These are phyloP conservation scores for Mycena venus DNA, from an alignment of 768 basidiomycete genomes.

Conservation along the genomic window DNA sequence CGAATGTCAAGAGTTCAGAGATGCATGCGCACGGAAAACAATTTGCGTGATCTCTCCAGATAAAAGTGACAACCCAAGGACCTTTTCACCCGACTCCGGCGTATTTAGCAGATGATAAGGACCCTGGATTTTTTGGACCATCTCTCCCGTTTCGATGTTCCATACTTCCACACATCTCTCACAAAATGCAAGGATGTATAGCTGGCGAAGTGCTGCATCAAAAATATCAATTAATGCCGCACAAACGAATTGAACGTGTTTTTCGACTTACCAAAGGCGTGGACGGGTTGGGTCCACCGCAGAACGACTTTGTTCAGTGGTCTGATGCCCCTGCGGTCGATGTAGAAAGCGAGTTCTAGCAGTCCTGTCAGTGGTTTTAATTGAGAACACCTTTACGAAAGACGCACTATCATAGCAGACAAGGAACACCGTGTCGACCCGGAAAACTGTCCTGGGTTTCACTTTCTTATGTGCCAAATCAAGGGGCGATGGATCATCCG, in stretches of 20 bases:
- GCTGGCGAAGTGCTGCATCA: slow-evolving; percentile 75
- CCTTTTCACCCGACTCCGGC: neutral
- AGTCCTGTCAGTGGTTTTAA: neutral
- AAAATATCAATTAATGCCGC: neutral
- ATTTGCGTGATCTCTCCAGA: slow-evolving; percentile 10
- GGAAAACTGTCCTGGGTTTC: slow-evolving; percentile 80
- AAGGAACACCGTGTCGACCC: slow-evolving; percentile 81
- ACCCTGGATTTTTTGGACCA: slow-evolving; percentile 80
- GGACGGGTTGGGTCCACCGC: slow-evolving; percentile 80
- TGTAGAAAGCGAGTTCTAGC: slow-evolving; percentile 84
- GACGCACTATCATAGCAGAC: slow-evolving; percentile 82
- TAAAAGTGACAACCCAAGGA: neutral
- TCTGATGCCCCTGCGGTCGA: slow-evolving; percentile 82
- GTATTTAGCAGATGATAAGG: slow-evolving; percentile 33
- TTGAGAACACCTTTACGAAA: neutral
- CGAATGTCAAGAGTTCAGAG: no score
- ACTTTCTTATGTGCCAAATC: slow-evolving; percentile 56
- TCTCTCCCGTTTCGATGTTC: slow-evolving; percentile 75
- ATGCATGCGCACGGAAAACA: neutral
- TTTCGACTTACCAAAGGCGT: slow-evolving; percentile 71
- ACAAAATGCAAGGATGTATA: slow-evolving; percentile 85
- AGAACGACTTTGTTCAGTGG: slow-evolving; percentile 77
- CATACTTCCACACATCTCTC: slow-evolving; percentile 83
- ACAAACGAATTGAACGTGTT: neutral
- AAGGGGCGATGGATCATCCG: slow-evolving; percentile 72